Evolutionary conservation across 2,329 filamentous ascomycete species (phyloP), one percentile per base, ranked within the genome.

Genomic region (Colletotrichum magnum): DNA sequence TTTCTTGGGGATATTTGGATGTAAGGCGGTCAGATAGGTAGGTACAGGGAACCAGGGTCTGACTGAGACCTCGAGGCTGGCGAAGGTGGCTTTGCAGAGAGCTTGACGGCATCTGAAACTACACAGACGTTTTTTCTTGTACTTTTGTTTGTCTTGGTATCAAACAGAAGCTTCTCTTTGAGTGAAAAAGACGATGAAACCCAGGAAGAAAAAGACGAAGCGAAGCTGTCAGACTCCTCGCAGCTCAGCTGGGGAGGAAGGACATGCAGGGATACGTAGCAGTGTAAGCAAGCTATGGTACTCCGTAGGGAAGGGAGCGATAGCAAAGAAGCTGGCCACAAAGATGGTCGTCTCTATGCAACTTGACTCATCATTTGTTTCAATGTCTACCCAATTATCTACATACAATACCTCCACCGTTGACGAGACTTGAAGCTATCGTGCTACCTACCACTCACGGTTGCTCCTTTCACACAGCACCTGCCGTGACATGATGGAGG

Each of bases 401-500:
- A 36, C 32, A 12, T 10, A 36, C 2, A 6, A 36, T 36, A 36
- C 5, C 2, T n/a, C 5, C 18, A 18, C 18, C 21, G 28, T 5
- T 13, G 21, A n/a, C 16, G 18, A 32, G 32, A 7, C 36, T 47
- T 28, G 45, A 41, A 36, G 54, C 24, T 68, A 13, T 16, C 18
- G 28, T 28, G 56, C 53, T 39, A 21, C 50, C 41, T 47, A 21
- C 50, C 41, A 47, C 47, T 54, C 41, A 32, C 16, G 28, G 58
- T n/a, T 26, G 51, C 39, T 26, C 66, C 66, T 60, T 66, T 56
- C 56, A 56, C 6, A 15, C 26, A 18, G 47, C 53, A 43, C 18
- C n/a, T 56, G 51, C 32, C 41, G 28, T 67, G 64, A 50, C 62
- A 60, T 69, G 62, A 60, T 66, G 54, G 43, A 69, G 56, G 32